A percentile compares a stretch with the other conserved stretches of the same genome.
These are phyloP conservation scores for Dendrobium officinale DNA, from an alignment of 106 monocot species.

Conservation along the genomic window DNA sequence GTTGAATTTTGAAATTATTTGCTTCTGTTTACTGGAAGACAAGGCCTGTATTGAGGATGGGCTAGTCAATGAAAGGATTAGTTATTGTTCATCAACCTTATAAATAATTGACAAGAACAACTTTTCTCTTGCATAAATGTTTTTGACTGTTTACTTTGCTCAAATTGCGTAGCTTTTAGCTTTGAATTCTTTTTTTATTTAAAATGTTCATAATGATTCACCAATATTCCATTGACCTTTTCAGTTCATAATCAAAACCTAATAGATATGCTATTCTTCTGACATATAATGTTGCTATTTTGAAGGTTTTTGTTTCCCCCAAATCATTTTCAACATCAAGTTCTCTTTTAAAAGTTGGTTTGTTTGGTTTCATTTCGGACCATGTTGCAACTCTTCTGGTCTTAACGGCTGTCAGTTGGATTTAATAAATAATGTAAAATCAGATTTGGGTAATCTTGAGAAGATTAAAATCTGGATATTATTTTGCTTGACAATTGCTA, in stretches of 20 bases:
- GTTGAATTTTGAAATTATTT: no score
- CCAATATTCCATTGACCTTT: neutral
- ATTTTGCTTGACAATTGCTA: no score
- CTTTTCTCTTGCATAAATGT: neutral
- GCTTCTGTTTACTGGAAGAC: no score
- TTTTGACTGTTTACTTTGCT: neutral
- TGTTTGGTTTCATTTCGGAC: neutral
- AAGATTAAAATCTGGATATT: no score
- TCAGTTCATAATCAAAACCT: neutral
- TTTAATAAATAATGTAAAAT: no score
- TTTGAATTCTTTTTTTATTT: neutral
- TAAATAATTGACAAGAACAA: neutral
- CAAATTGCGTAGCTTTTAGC: neutral
- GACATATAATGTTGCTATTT: neutral
- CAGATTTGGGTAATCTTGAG: no score
- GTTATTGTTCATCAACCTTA: neutral
- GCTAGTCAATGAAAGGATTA: neutral
- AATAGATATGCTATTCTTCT: neutral
- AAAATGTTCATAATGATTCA: neutral
- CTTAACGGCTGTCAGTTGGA: no score
- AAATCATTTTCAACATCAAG: neutral
- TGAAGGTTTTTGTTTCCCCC: neutral
- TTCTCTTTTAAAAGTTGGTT: neutral
- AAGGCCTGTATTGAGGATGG: no score
- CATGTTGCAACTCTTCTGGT: no score